Evolutionary conservation across 2,329 filamentous ascomycete species (phyloP).

Genomic region (Trichoderma breve): DNA sequence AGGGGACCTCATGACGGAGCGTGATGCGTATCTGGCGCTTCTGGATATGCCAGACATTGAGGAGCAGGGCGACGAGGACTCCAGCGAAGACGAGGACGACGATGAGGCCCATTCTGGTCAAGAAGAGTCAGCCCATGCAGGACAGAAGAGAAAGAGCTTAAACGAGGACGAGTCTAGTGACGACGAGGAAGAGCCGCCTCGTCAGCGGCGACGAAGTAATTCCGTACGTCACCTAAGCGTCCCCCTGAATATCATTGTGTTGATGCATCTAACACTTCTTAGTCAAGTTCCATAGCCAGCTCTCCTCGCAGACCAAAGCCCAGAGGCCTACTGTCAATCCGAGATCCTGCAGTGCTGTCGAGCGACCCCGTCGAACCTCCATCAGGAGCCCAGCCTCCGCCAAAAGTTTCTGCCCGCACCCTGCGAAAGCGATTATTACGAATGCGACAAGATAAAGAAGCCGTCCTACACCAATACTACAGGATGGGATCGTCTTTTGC

Average conservation of each 20-base stretch:
- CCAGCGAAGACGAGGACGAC: constrained; percentile 49
- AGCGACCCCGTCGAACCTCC: constrained; percentile 54
- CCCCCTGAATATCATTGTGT: background rate
- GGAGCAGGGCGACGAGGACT: constrained; percentile 66
- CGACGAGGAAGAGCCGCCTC: constrained; percentile 71
- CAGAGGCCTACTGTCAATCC: constrained; percentile 58
- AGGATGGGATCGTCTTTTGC: constrained; percentile 84
- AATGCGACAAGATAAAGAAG: constrained; percentile 74
- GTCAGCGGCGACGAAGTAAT: constrained; percentile 81
- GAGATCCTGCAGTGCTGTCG: constrained; percentile 45
- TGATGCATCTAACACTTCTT: constrained; percentile 23
- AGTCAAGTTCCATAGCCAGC: constrained; percentile 65
- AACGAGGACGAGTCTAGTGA: constrained; percentile 70
- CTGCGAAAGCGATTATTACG: constrained; percentile 72
- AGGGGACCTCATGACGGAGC: constrained; percentile 70
- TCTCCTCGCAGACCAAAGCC: constrained; percentile 61
- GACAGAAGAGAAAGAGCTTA: constrained; percentile 77
- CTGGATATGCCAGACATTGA: constrained; percentile 88
- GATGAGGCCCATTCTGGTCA: constrained; percentile 44
- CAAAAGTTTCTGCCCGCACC: constrained; percentile 66
- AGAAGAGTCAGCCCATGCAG: constrained; percentile 43
- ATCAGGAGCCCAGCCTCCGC: constrained; percentile 57
- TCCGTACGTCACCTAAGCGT: constrained; percentile 56
- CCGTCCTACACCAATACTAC: constrained; percentile 78
- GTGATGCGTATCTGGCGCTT: constrained; percentile 80